phyloP scores from a whole-genome alignment of 352 stramenopile species.

The Globisporangium perplexum region DNA sequence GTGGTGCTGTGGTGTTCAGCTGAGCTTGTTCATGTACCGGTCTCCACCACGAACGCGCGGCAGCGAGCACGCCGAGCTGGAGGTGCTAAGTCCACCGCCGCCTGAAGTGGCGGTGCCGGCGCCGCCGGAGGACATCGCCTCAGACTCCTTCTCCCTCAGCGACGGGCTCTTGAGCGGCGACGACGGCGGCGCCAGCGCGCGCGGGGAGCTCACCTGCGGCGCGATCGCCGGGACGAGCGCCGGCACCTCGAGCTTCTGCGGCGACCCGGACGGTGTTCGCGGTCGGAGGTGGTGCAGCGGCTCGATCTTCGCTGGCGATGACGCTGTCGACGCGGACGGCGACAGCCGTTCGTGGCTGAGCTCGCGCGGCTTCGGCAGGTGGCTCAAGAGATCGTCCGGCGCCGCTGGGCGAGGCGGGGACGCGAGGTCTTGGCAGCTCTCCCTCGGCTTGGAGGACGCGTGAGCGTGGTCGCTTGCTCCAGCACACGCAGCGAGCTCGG shows the following conservation, averaged over 20 bases:
- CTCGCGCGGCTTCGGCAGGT: conserved; percentile 21
- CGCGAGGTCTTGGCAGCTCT: neutral
- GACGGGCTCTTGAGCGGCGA: conserved; percentile 12
- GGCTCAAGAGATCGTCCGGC: conserved; percentile 2
- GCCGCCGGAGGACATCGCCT: neutral
- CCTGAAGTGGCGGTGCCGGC: neutral
- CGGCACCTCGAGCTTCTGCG: conserved; percentile 8
- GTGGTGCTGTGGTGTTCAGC: neutral
- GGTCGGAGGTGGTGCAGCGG: conserved; percentile 14
- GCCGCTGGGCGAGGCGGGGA: neutral
- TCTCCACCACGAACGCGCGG: conserved; percentile 49
- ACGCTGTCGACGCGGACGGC: neutral
- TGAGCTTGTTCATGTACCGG: conserved; percentile 36
- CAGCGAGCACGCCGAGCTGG: conserved; percentile 23
- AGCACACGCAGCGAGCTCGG: too few relatives aligned
- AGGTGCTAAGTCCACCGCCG: neutral
- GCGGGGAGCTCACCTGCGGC: neutral
- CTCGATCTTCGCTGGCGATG: conserved; percentile 32
- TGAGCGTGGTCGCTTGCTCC: too few relatives aligned
- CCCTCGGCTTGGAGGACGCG: neutral
- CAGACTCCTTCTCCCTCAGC: conserved; percentile 11
- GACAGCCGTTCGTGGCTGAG: neutral
- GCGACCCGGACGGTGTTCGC: conserved; percentile 4
- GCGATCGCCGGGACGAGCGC: neutral
- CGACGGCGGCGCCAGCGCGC: neutral